Conservation (phyloP, 345 rosid genomes). For the Citrus inodora region DNA sequence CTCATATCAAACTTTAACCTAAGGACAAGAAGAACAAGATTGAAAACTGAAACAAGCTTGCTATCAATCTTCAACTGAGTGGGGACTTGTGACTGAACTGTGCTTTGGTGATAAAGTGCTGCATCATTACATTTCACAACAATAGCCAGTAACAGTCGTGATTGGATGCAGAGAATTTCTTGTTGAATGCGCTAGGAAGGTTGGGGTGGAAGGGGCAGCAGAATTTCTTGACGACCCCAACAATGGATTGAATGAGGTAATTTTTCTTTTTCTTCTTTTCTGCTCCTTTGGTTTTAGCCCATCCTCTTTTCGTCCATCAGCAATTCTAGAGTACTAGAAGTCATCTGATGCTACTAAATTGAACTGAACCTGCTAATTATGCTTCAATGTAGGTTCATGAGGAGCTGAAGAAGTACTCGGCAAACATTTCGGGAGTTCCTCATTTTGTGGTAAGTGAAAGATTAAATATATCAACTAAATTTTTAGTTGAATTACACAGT, state of each 20-base stretch:
- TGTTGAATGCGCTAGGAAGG: slow-evolving; percentile 66
- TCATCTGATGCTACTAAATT: slow-evolving; percentile 1
- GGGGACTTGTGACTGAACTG: not conserved
- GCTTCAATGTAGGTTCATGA: slow-evolving; percentile 52
- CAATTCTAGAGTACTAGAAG: not conserved
- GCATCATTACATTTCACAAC: not conserved
- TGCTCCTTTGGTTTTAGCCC: not conserved
- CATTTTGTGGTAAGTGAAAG: slow-evolving; percentile 54
- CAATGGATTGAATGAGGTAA: slow-evolving; percentile 62
- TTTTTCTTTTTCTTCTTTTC: not conserved
- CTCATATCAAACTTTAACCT: not conserved
- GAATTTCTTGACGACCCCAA: slow-evolving; percentile 74
- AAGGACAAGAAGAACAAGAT: not conserved
- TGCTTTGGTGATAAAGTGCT: not conserved
- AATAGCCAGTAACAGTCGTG: not conserved
- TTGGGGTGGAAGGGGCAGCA: slow-evolving; percentile 77
- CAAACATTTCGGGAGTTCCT: slow-evolving; percentile 69
- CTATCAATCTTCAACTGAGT: not conserved
- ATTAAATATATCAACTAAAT: not conserved
- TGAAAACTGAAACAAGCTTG: not conserved
- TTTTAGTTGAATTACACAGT: not conserved
- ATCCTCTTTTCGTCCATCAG: not conserved
- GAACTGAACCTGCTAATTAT: slow-evolving; percentile 4
- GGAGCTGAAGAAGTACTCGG: slow-evolving; percentile 63
- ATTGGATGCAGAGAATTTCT: slow-evolving; percentile 63